Percentiles rank a stretch among this genome's conserved stretches.
These are phyloP conservation scores for Rasamsonia emersonii DNA, from an alignment of 2,329 filamentous ascomycete genomes.

Conservation along the genomic window DNA sequence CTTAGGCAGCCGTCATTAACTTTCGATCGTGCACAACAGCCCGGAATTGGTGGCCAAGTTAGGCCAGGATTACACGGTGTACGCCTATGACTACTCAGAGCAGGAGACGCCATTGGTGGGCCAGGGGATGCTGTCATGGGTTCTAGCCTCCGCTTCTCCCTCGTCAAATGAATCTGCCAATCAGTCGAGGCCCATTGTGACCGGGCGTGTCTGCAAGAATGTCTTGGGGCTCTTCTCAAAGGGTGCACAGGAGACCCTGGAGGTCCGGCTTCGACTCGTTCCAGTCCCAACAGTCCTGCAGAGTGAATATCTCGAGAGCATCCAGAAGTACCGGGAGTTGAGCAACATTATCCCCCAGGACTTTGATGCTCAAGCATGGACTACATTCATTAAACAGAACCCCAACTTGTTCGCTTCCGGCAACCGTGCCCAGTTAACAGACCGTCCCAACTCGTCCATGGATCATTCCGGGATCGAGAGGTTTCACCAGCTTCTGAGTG, in stretches of 20 bases:
- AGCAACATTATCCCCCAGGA: slow-evolving; percentile 50
- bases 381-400: slow-evolving; percentile 64
- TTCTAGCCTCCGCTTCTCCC: slow-evolving; percentile 54
- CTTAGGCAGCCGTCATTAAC: slow-evolving; percentile 3
- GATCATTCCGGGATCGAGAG: slow-evolving; percentile 36
- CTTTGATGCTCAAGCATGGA: slow-evolving; percentile 70
- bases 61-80: slow-evolving; percentile 84
- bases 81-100: slow-evolving; percentile 94
- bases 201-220: slow-evolving; percentile 83
- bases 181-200: slow-evolving; percentile 61
- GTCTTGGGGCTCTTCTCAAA: slow-evolving; percentile 74
- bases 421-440: slow-evolving; percentile 16
- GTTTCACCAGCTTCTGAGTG: slow-evolving; percentile 37
- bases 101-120: slow-evolving; percentile 87
- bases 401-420: slow-evolving; percentile 35
- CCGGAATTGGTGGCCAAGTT: slow-evolving; percentile 73
- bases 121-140: slow-evolving; percentile 88
- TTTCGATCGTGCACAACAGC: slow-evolving; percentile 49
- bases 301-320: slow-evolving; percentile 52
- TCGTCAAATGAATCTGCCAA: slow-evolving; percentile 47
- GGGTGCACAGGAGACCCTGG: slow-evolving; percentile 73
- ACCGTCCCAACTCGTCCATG: slow-evolving; percentile 24
- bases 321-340: slow-evolving; percentile 52
- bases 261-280: slow-evolving; percentile 83
- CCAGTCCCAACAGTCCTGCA: slow-evolving; percentile 60